Evolutionary conservation across 345 rosid genomes (phyloP).

Genomic region (Boechera retrofracta): DNA sequence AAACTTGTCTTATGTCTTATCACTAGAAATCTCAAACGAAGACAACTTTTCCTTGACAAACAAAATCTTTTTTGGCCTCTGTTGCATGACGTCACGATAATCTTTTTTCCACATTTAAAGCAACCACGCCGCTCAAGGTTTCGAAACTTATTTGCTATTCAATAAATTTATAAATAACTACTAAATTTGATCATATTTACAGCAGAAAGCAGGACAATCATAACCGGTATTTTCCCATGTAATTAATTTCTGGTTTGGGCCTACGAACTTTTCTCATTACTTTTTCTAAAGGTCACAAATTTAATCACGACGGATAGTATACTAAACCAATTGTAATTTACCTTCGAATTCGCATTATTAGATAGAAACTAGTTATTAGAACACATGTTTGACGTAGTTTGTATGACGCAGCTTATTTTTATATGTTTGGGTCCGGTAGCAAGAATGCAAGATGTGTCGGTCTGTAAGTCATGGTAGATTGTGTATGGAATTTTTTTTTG

Average conservation of each 20-base stretch:
- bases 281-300: not conserved
- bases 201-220: constrained; percentile 33
- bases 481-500: too few relatives aligned
- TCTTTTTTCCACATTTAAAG: not conserved
- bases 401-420: not conserved
- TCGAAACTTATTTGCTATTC: not conserved
- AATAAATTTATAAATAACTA: not conserved
- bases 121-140: constrained; percentile 5
- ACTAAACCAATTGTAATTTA: not conserved
- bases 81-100: constrained; percentile 15
- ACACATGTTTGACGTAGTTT: too few relatives aligned
- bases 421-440: not conserved
- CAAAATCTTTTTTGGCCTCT: constrained; percentile 20
- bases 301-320: not conserved
- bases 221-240: not conserved
- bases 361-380: too few relatives aligned
- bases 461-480: too few relatives aligned
- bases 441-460: too few relatives aligned
- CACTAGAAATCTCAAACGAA: constrained; percentile 15
- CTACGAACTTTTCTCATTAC: not conserved
- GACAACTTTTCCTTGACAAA: constrained; percentile 24
- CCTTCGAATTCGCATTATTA: too few relatives aligned
- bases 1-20: constrained; percentile 11
- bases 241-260: not conserved
- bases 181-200: constrained; percentile 10